A percentile compares a stretch with the other conserved stretches of the same genome.
Evolutionary conservation across 2,329 filamentous ascomycete species (phyloP).

Genomic region (Penicillium rolfsii): DNA sequence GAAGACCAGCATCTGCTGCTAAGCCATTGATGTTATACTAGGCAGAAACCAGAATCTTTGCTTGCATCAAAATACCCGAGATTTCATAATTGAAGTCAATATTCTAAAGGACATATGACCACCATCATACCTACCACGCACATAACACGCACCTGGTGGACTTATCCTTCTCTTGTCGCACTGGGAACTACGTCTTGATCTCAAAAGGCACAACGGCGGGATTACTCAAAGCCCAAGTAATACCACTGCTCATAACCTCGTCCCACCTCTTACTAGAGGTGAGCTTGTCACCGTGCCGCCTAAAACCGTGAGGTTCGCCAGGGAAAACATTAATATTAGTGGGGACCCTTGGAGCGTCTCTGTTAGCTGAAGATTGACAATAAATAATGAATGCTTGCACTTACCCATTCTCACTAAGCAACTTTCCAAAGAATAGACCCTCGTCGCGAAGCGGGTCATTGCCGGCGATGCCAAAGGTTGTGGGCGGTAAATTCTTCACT

Average conservation of each 20-base stretch:
- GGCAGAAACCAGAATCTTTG: not conserved
- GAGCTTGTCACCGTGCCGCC: constrained; percentile 35
- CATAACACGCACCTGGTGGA: not conserved
- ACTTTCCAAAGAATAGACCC: constrained; percentile 52
- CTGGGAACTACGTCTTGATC: constrained; percentile 23
- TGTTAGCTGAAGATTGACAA: not conserved
- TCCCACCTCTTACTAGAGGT: constrained; percentile 37
- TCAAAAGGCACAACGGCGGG: constrained; percentile 26
- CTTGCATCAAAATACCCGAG: not conserved
- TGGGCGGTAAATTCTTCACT: constrained; percentile 50
- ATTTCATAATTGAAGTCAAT: not conserved
- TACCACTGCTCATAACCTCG: constrained; percentile 34
- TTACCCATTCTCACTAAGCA: constrained; percentile 50
- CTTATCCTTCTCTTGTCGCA: not conserved
- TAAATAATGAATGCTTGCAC: constrained; percentile 12
- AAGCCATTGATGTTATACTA: no score
- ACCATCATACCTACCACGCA: not conserved
- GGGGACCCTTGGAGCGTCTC: constrained; percentile 45
- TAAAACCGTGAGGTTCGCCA: constrained; percentile 59
- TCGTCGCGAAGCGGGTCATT: constrained; percentile 56
- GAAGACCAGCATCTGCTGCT: not conserved
- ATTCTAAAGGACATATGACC: not conserved
- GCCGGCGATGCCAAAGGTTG: constrained; percentile 52
- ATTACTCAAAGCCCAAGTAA: constrained; percentile 33
- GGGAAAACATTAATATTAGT: constrained; percentile 55